Evolutionary conservation across 2,329 filamentous ascomycete species (phyloP).

Genomic region (Verticillium tricorpus): DNA sequence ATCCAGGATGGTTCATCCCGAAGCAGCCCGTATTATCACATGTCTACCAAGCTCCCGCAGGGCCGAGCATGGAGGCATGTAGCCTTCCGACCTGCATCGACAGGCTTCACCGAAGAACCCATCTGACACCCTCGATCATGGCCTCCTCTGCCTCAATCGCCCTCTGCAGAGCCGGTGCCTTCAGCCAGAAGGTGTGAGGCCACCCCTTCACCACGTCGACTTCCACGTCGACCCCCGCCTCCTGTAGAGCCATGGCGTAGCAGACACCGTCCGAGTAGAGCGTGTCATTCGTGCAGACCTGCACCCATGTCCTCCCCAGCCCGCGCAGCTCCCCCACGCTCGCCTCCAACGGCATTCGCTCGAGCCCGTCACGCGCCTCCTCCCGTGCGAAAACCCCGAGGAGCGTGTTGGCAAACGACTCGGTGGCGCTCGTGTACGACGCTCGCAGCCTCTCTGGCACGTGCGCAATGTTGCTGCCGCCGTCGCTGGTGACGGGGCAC

Average conservation of each 20-base stretch:
- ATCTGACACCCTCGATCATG: conserved; percentile 35
- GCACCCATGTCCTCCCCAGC: conserved; percentile 40
- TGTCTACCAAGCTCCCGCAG: no score
- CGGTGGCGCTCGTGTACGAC: conserved; percentile 34
- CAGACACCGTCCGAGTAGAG: conserved; percentile 48
- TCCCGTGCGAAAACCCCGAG: conserved; percentile 25
- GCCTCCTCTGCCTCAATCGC: conserved; percentile 35
- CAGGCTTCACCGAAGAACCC: conserved; percentile 24
- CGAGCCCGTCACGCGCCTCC: conserved; percentile 33
- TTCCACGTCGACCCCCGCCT: conserved; percentile 32
- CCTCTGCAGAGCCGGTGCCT: conserved; percentile 34
- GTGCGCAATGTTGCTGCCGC: conserved; percentile 27
- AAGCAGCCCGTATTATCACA: no score
- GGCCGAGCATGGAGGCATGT: no score
- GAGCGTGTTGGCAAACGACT: conserved; percentile 31
- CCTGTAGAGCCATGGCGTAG: conserved; percentile 37
- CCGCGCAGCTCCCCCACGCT: conserved; percentile 19
- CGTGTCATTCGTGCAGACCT: conserved; percentile 45
- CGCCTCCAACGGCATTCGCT: conserved; percentile 36
- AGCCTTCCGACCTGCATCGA: no score
- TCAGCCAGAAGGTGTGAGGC: conserved; percentile 50
- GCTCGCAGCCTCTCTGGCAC: conserved; percentile 29
- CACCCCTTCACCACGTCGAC: conserved; percentile 39
- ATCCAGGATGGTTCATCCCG: no score
- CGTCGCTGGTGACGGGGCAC: conserved; percentile 43